These are phyloP conservation scores for Albizia julibrissin DNA, from an alignment of 306 rosid species.

Conservation along the genomic window DNA sequence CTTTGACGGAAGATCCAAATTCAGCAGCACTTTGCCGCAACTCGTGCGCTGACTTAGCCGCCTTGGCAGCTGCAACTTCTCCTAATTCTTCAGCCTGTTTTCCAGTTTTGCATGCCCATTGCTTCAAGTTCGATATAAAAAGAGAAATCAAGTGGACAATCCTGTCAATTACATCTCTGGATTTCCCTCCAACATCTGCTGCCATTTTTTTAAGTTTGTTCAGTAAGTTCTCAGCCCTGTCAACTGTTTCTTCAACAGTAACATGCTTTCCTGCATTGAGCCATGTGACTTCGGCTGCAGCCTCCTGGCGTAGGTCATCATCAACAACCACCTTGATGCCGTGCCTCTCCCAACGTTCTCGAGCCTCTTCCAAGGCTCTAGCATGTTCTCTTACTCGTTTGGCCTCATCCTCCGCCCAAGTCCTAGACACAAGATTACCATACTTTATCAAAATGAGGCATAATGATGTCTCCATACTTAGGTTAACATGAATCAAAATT, in stretches of 20 bases:
- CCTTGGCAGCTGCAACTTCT: constrained; percentile 52
- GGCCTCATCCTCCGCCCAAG: constrained; percentile 99
- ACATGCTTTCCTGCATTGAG: constrained; percentile 68
- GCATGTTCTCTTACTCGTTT: constrained; percentile 92
- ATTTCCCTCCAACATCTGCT: constrained; percentile 62
- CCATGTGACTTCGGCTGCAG: constrained; percentile 79
- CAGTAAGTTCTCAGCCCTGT: constrained; percentile 69
- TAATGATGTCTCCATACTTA: background rate
- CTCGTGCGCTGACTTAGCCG: constrained; percentile 56
- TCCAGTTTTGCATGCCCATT: constrained; percentile 58
- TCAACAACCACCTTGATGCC: constrained; percentile 96
- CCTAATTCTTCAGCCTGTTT: constrained; percentile 57
- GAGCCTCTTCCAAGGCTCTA: constrained; percentile 86
- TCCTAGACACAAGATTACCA: constrained; percentile 46
- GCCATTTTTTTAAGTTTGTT: constrained; percentile 71
- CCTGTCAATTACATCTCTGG: constrained; percentile 55
- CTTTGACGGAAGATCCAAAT: constrained; percentile 57
- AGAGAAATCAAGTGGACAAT: constrained; percentile 58
- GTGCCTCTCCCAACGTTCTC: constrained; percentile 92
- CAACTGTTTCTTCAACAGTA: constrained; percentile 65
- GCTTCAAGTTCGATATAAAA: constrained; percentile 60
- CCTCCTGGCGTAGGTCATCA: constrained; percentile 79
- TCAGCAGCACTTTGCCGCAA: constrained; percentile 66
- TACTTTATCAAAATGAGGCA: background rate
- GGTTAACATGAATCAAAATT: background rate